Conservation (phyloP, 2,329 filamentous ascomycete genomes). For the Aurifilum marmelostoma region DNA sequence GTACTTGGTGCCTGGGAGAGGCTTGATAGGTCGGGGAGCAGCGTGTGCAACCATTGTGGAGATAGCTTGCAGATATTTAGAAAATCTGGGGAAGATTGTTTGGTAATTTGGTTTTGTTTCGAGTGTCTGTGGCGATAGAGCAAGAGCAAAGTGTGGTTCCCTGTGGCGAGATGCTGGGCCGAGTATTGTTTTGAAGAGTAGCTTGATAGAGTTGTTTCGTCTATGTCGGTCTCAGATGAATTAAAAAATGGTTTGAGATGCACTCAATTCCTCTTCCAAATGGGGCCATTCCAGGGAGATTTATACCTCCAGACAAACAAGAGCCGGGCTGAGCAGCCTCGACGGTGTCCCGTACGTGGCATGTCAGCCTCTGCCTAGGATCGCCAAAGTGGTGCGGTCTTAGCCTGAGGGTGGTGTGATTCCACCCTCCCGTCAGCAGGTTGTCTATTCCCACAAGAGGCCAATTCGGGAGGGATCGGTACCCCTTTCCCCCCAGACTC, state of each 20-base stretch:
- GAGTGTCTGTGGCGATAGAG: no score
- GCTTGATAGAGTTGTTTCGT: neutral
- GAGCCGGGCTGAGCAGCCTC: neutral
- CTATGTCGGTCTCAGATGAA: neutral
- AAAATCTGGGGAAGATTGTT: neutral
- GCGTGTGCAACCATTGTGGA: constrained; percentile 6
- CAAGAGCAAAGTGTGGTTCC: neutral
- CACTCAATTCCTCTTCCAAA: neutral
- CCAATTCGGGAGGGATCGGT: constrained; percentile 14
- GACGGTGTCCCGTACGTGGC: constrained; percentile 9
- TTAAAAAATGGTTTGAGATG: neutral
- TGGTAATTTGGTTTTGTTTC: neutral
- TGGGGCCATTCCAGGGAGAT: constrained; percentile 10
- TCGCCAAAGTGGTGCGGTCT: constrained; percentile 14
- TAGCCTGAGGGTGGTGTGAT: constrained; percentile 27
- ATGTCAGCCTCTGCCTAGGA: constrained; percentile 13
- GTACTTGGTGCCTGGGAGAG: constrained; percentile 21
- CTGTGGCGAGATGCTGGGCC: neutral
- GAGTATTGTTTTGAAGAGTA: neutral
- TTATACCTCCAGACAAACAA: constrained; percentile 14
- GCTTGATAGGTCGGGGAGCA: constrained; percentile 16
- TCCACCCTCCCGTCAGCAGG: constrained; percentile 21
- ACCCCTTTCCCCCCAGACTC: constrained; percentile 3
- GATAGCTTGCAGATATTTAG: neutral
- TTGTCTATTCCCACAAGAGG: constrained; percentile 18